Evolutionary conservation across 495 filamentous ascomycete species (phyloP).

Genomic region (Penicillium pancosmium): DNA sequence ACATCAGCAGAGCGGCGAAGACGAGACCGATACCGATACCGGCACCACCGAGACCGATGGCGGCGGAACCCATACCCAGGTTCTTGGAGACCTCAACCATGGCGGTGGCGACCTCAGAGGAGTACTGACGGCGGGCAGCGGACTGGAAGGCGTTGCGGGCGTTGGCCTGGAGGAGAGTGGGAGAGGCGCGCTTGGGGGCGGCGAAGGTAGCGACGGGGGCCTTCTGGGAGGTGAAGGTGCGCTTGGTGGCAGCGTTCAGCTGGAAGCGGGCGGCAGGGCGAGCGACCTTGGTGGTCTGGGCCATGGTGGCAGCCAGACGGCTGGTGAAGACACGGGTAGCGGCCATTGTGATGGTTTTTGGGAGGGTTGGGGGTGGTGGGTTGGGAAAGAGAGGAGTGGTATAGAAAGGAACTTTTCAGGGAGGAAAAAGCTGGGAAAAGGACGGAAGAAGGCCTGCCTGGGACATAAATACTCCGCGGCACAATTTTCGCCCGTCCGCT

Average conservation of each 20-base stretch:
- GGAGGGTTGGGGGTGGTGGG: constrained; percentile 17
- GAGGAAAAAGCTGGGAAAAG: constrained; percentile 48
- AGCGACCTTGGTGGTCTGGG: constrained; percentile 68
- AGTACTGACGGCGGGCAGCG: constrained; percentile 68
- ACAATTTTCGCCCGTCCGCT: constrained; percentile 49
- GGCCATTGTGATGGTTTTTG: constrained; percentile 66
- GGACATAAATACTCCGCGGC: constrained; percentile 51
- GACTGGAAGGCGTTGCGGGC: constrained; percentile 65
- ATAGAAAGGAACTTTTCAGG: constrained; percentile 38
- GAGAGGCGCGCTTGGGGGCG: constrained; percentile 67
- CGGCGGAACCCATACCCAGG: constrained; percentile 81
- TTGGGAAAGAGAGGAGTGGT: constrained; percentile 29
- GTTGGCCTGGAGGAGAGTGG: constrained; percentile 61
- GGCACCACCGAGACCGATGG: constrained; percentile 88
- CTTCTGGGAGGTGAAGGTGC: constrained; percentile 61
- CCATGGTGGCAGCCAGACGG: constrained; percentile 75
- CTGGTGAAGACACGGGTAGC: constrained; percentile 67
- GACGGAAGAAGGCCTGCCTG: constrained; percentile 37
- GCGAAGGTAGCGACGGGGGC: constrained; percentile 48
- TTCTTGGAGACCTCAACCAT: constrained; percentile 88
- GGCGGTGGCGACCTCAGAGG: constrained; percentile 78
- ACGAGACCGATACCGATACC: constrained; percentile 93
- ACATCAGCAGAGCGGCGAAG: constrained; percentile 82
- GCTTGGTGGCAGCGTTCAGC: constrained; percentile 65
- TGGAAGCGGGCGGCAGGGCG: constrained; percentile 67